Conservation (phyloP, 2,329 filamentous ascomycete species). For the Penicillium sp. region DNA sequence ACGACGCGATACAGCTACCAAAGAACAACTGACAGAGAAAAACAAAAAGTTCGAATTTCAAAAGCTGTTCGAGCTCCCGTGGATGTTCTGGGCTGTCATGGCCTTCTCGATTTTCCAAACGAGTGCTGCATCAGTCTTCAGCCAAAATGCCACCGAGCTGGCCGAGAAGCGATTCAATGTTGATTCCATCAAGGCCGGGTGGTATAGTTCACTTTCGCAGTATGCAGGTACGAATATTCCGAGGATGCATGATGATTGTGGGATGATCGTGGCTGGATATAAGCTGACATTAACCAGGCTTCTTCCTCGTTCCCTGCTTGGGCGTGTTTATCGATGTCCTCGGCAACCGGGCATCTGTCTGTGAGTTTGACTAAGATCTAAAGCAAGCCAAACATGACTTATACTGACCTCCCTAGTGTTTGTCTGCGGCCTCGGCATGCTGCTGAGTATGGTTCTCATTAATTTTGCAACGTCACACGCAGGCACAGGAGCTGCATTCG, state of each 20-base stretch:
- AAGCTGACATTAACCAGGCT: constrained; percentile 30
- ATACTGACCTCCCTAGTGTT: constrained; percentile 32
- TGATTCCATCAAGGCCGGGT: constrained; percentile 56
- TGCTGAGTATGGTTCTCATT: constrained; percentile 54
- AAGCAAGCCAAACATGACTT: not conserved
- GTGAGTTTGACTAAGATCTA: constrained; percentile 27
- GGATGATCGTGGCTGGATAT: no score
- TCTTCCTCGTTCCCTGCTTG: constrained; percentile 58
- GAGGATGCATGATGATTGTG: not conserved
- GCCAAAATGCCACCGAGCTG: constrained; percentile 59
- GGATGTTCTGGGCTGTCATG: constrained; percentile 59
- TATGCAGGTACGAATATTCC: constrained; percentile 45
- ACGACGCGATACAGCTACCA: constrained; percentile 55
- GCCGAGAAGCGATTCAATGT: constrained; percentile 59
- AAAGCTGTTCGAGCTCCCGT: constrained; percentile 58
- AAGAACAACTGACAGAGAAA: constrained; percentile 59
- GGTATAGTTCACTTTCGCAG: constrained; percentile 58
- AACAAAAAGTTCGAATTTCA: constrained; percentile 56
- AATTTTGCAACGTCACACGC: constrained; percentile 50
- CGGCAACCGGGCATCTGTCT: constrained; percentile 52
- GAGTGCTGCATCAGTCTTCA: constrained; percentile 54
- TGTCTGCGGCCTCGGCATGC: constrained; percentile 51
- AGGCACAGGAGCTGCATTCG: constrained; percentile 60
- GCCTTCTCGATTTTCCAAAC: constrained; percentile 60
- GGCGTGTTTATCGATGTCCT: constrained; percentile 57